A percentile compares a stretch with the other conserved stretches of the same genome.
Evolutionary conservation across 1,284 basidiomycete species (phyloP).

Genomic region (Austroboletus novae-zelandiae): DNA sequence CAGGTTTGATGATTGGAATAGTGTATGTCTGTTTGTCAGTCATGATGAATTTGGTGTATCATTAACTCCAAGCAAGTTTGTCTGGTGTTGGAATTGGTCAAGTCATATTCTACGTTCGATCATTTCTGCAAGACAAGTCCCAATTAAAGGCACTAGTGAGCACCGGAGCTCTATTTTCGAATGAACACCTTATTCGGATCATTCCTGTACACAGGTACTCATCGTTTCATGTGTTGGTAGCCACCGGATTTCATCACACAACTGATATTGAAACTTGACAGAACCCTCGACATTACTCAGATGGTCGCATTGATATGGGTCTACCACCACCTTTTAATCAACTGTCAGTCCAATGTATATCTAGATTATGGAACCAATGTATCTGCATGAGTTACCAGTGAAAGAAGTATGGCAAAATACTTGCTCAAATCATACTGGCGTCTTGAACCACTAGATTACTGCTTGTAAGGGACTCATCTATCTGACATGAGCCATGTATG

Average conservation of each 20-base stretch:
- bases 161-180: background rate
- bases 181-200: background rate
- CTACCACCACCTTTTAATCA: constrained; percentile 5
- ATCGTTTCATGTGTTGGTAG: background rate
- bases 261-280: background rate
- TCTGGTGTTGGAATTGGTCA: constrained; percentile 18
- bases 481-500: background rate
- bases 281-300: constrained; percentile 8
- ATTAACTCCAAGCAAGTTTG: constrained; percentile 8
- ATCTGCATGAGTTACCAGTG: constrained; percentile 12
- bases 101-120: constrained; percentile 15
- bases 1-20: constrained; percentile 8
- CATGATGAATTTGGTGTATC: background rate
- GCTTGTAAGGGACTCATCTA: constrained; percentile 2
- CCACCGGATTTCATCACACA: background rate
- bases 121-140: constrained; percentile 16
- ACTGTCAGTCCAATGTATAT: constrained; percentile 3
- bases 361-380: background rate
- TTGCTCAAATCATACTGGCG: constrained; percentile 1
- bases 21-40: constrained; percentile 3
- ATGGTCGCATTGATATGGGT: background rate
- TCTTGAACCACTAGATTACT: background rate
- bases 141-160: constrained; percentile 4
- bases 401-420: background rate
- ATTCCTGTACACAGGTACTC: background rate